Evolutionary conservation across 306 rosid genomes (phyloP).

Genomic region (Sechiopsis laciniata): DNA sequence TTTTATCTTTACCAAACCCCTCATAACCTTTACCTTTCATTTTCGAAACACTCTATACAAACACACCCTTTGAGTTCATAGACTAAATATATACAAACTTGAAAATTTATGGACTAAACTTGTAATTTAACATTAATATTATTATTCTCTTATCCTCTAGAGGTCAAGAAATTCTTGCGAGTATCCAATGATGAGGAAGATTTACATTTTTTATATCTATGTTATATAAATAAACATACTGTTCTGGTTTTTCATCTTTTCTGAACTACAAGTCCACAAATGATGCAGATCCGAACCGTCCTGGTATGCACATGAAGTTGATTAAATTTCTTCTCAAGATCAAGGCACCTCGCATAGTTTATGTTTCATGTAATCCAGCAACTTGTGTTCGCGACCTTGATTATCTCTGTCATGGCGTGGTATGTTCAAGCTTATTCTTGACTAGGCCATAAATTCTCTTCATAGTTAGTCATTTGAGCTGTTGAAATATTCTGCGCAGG

Average conservation of each 20-base stretch:
- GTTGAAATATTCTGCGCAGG: slow-evolving; percentile 42
- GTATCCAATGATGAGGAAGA: neutral
- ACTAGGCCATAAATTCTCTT: neutral
- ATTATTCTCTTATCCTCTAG: neutral
- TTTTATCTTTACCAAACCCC: no score
- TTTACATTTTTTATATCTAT: neutral
- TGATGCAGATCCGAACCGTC: slow-evolving; percentile 88
- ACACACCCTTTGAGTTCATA: no score
- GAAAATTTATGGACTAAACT: no score
- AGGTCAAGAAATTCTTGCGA: slow-evolving; percentile 6
- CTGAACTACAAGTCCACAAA: neutral
- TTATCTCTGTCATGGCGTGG: slow-evolving; percentile 94
- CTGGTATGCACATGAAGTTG: slow-evolving; percentile 98
- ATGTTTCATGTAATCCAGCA: slow-evolving; percentile 94
- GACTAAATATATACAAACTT: no score
- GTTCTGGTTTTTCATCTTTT: slow-evolving; percentile 9
- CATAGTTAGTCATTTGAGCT: slow-evolving; percentile 19
- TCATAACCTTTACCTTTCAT: no score
- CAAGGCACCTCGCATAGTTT: slow-evolving; percentile 68
- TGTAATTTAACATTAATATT: neutral
- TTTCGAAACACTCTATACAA: no score
- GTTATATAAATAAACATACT: neutral
- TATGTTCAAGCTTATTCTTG: slow-evolving; percentile 31
- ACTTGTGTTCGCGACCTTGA: slow-evolving; percentile 93
- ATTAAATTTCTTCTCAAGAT: slow-evolving; percentile 74